Base-by-base conservation (phyloP, 179 eudicot species). In the Vitellaria paradoxa region DNA sequence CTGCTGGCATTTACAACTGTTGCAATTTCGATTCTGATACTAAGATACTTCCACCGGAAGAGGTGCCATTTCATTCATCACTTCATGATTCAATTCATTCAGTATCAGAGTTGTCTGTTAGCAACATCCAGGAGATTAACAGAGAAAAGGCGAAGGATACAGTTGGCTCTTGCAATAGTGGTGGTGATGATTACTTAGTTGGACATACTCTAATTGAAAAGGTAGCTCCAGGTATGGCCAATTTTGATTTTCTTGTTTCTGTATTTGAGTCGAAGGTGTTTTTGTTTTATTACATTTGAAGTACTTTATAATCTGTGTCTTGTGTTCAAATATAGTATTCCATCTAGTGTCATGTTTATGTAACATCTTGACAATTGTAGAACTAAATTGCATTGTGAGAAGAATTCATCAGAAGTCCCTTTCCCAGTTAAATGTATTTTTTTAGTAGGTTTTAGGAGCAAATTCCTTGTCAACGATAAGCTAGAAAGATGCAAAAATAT, bases 1-100 rank as follows among this genome's bases (percentile, higher is more conserved):
- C 75, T 91, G 84, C 83, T 91, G 45, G 94, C 94, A 77, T 91
- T 90, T 78, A 87, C 90, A 21, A 76, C 83, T 57, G 97, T 90
- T 56, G 92, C 97, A 52, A 73, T 90, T 68, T 90, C 97, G 6
- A 80, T 91, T 59, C 68, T 91, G 68, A 83, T 91, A 49, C 83
- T 91, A 74, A 83, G 97, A 84, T 91, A 88, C 73, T 87, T 70
- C 91, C 97, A 64, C 91, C 92, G 65, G 74, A 84, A 72, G 85
- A 79, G 78, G 80, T 80, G 24, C 85, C 82, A 50, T 72, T 78
- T 47, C 85, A 76, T 45, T 70, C 88, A 77, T 76, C 88, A 46
- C 40, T 74, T 55, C 80, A 70, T 50, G 90, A 81, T 24, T 73
- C 86, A 17, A 52, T 71, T 74, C 74, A 84, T 76, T 85, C 84